A percentile compares a stretch with the other conserved stretches of the same genome.
These are phyloP conservation scores for Globisporangium polare DNA, from an alignment of 352 stramenopile species.

Conservation along the genomic window DNA sequence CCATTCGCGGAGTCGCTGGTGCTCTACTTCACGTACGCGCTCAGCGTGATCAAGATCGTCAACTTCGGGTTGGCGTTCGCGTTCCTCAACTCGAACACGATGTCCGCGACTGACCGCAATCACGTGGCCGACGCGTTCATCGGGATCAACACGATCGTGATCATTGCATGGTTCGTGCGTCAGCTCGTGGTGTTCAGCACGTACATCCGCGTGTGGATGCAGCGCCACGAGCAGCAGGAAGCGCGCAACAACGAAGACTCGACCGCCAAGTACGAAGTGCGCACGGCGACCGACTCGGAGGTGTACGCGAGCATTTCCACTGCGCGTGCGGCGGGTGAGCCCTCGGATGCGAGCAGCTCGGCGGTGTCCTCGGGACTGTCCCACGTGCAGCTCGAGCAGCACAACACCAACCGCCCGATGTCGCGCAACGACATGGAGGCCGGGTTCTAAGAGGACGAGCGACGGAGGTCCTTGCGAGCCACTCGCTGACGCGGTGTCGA, in stretches of 20 bases:
- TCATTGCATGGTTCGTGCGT: conserved; percentile 55
- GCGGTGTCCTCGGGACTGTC: conserved; percentile 16
- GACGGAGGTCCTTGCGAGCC: not conserved
- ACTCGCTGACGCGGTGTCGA: too few relatives aligned
- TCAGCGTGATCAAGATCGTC: conserved; percentile 46
- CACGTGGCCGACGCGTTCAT: conserved; percentile 53
- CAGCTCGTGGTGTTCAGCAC: conserved; percentile 57
- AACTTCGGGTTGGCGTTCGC: conserved; percentile 58
- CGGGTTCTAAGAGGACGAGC: conserved; percentile 11
- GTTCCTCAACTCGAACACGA: conserved; percentile 46
- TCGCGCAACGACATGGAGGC: conserved; percentile 18
- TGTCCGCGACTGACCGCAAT: conserved; percentile 38
- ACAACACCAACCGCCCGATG: conserved; percentile 17
- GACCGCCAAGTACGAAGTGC: conserved; percentile 29
- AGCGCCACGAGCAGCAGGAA: conserved; percentile 32
- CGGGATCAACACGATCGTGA: conserved; percentile 54
- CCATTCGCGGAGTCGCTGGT: conserved; percentile 25
- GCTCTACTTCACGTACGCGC: conserved; percentile 44
- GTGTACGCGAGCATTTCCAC: conserved; percentile 39
- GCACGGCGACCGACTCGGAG: conserved; percentile 35
- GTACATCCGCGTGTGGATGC: conserved; percentile 53
- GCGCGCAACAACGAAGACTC: conserved; percentile 18
- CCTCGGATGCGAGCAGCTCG: conserved; percentile 5
- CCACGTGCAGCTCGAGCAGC: conserved; percentile 8
- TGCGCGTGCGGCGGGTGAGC: conserved; percentile 15